These are phyloP conservation scores for Sclerotinia spermophila DNA, from an alignment of 2,329 filamentous ascomycete species.

Conservation along the genomic window DNA sequence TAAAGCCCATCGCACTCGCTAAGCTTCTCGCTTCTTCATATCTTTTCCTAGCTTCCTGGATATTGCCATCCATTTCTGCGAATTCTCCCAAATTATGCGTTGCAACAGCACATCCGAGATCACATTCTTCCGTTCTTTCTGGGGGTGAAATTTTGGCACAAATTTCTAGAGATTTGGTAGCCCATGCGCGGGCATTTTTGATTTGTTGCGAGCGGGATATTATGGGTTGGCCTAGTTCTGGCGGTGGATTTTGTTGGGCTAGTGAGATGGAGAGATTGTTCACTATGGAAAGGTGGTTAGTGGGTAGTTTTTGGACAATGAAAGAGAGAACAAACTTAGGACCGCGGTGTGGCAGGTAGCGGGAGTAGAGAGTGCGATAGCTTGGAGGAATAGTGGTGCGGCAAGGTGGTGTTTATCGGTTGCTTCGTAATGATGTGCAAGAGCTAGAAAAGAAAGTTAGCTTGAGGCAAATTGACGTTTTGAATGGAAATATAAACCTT, in stretches of 20 bases:
- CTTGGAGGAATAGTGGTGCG: slow-evolving; percentile 81
- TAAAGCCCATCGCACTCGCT: slow-evolving; percentile 51
- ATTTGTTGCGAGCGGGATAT: slow-evolving; percentile 60
- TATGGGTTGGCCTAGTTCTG: slow-evolving; percentile 39
- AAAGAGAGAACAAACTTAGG: slow-evolving; percentile 54
- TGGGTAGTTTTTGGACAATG: slow-evolving; percentile 1
- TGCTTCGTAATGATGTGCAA: slow-evolving; percentile 73
- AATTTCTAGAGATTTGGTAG: slow-evolving; percentile 68
- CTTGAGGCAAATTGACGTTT: background rate
- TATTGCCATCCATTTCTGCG: slow-evolving; percentile 67
- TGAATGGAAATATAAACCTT: slow-evolving; percentile 45
- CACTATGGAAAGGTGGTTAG: slow-evolving; percentile 47
- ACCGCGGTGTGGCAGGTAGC: slow-evolving; percentile 73
- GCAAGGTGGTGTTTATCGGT: slow-evolving; percentile 75
- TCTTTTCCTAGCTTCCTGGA: slow-evolving; percentile 59
- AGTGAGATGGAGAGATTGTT: slow-evolving; percentile 76
- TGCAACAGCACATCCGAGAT: slow-evolving; percentile 76
- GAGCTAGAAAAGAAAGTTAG: slow-evolving; percentile 47
- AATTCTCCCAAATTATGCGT: slow-evolving; percentile 87
- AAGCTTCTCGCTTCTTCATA: slow-evolving; percentile 67
- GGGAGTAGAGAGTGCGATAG: slow-evolving; percentile 63
- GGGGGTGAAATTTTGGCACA: slow-evolving; percentile 62
- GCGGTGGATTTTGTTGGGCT: slow-evolving; percentile 47
- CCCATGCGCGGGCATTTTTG: slow-evolving; percentile 72
- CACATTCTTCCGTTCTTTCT: slow-evolving; percentile 72